Base-by-base conservation (phyloP, 2,329 filamentous ascomycete genomes). In the Colletotrichum musae region DNA sequence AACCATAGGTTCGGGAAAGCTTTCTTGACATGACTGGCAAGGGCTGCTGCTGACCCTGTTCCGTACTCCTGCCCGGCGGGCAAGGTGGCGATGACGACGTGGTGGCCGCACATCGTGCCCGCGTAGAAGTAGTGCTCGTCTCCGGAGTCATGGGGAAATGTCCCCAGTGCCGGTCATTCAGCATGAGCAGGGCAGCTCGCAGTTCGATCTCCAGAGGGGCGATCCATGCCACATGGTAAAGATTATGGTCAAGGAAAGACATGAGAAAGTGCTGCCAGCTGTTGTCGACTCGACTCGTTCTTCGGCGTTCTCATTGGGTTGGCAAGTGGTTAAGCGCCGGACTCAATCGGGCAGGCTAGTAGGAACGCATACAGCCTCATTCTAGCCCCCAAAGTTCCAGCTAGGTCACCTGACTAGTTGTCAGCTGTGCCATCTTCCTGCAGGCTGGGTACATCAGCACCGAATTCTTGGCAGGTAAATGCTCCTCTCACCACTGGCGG, bases 151-250 rank as follows among this genome's bases (percentile, higher is more conserved):
- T 50, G 0, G 74, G 64, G 65, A 83, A 83, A 1, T 64, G 59
- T 5, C 80, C 80, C 0, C n/a, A 0, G 43, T 82, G 79, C 21
- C 50, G 47, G 0, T 77, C 64, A 15, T 82, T 79, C 18, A 82
- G 68, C 73, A 82, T 73, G 36, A 73, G 70, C 21, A 77, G 58
- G 10, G 81, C 81, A 36, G 79, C 79, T 43, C 57, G 71, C 6
- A 77, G 78, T 69, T 83, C 79, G 7, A 83, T 80, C 24, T 77
- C 73, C 0, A 82, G 74, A 1, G 79, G 80, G 0, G 80, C 78
- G 28, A 83, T 77, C 80, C 79, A 82, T 64, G 74, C 78, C 1
- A 83, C 73, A 0, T 74, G 77, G 36, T 83, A 82, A 2, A 24
- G 51, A 7, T 39, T 39, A n/a, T 10, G 57, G 28, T 59, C 26